phyloP scores from a whole-genome alignment of 352 stramenopile genomes.

The Pythium vanterpoolii region DNA sequence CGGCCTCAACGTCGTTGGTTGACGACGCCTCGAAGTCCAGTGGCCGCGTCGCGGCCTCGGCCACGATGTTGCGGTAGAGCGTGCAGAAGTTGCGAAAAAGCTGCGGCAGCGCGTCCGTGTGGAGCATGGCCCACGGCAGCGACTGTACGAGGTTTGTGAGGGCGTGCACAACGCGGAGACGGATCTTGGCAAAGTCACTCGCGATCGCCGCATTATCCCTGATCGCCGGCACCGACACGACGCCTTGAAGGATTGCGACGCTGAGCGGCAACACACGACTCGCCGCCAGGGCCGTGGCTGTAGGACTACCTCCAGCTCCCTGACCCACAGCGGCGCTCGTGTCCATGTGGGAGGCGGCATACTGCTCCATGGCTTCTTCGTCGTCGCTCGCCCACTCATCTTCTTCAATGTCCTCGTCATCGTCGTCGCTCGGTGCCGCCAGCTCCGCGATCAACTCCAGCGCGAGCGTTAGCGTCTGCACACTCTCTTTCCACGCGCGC shows the following conservation, averaged over 20 bases:
- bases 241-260: constrained; percentile 69
- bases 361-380: constrained; percentile 86
- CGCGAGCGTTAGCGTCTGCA: constrained; percentile 72
- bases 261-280: constrained; percentile 53
- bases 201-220: constrained; percentile 41
- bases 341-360: constrained; percentile 68
- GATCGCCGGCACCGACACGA: constrained; percentile 69
- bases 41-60: constrained; percentile 29
- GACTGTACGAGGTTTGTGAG: constrained; percentile 80
- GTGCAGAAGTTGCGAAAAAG: constrained; percentile 78
- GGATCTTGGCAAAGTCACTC: constrained; percentile 77
- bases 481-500: constrained; percentile 76
- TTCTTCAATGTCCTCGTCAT: constrained; percentile 62
- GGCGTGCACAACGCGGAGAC: constrained; percentile 74
- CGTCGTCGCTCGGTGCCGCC: constrained; percentile 45
- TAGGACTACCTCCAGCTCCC: constrained; percentile 14
- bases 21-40: constrained; percentile 39
- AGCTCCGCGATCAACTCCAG: constrained; percentile 78
- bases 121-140: constrained; percentile 47
- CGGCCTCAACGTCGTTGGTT: constrained; percentile 62
- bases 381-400: constrained; percentile 87
- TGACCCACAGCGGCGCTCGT: constrained; percentile 7
- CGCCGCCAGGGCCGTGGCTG: constrained; percentile 34
- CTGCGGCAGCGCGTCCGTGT: constrained; percentile 56
- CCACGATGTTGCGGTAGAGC: constrained; percentile 65